Evolutionary conservation across 2,329 filamentous ascomycete genomes (phyloP).

Genomic region (Stagonosporopsis cucurbitacearum): DNA sequence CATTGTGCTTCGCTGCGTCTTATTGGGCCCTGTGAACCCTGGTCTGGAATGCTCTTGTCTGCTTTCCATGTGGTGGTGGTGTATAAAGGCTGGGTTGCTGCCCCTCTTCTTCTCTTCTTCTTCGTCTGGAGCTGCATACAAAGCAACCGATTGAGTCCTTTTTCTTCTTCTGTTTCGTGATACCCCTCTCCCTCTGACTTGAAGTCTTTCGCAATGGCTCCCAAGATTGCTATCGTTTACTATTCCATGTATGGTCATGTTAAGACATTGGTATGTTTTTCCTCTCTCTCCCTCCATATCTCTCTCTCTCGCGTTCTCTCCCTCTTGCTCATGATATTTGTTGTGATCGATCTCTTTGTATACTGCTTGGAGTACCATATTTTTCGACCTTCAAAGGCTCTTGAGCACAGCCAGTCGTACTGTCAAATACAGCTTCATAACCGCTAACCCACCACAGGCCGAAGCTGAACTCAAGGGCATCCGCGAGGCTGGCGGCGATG

Average conservation of each 20-base stretch:
- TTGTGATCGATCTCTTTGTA: too few relatives aligned
- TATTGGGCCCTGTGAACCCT: constrained; percentile 21
- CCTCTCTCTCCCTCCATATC: too few relatives aligned
- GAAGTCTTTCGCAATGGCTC: constrained; percentile 67
- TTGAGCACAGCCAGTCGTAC: too few relatives aligned
- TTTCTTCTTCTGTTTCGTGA: constrained; percentile 8
- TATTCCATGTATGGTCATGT: constrained; percentile 49
- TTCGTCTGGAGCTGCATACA: neutral
- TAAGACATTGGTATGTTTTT: constrained; percentile 42
- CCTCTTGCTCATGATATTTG: neutral
- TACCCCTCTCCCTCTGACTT: constrained; percentile 22
- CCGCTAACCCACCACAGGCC: constrained; percentile 62
- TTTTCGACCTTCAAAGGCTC: too few relatives aligned
- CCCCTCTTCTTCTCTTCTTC: constrained; percentile 2
- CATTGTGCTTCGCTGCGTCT: constrained; percentile 13
- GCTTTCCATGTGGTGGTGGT: neutral
- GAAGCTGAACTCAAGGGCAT: constrained; percentile 91
- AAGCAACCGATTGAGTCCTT: constrained; percentile 7
- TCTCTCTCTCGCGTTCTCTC: neutral
- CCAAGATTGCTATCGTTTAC: constrained; percentile 90
- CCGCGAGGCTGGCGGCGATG: constrained; percentile 81
- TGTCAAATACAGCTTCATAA: too few relatives aligned
- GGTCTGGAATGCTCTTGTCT: constrained; percentile 8
- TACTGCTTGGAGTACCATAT: too few relatives aligned
- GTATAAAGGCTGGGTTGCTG: constrained; percentile 11